Conservation (phyloP, 108 stramenopile species). For the Pseudonitzschia multiseries region DNA sequence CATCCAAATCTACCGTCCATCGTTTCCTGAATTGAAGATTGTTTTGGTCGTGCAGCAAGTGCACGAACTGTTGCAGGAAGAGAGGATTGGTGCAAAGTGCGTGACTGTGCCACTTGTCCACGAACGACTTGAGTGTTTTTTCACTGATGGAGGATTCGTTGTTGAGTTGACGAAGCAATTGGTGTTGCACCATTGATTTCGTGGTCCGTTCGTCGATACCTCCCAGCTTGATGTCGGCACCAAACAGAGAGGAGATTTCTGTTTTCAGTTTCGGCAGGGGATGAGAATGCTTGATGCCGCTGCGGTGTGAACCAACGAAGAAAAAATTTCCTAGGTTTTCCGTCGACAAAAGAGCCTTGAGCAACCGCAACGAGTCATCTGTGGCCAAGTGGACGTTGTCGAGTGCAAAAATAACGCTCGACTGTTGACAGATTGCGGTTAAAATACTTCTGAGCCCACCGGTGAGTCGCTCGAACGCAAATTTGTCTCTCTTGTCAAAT, state of each 20-base stretch:
- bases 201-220: not conserved
- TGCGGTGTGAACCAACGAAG: slow-evolving; percentile 16
- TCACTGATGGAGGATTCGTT: not conserved
- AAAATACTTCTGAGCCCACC: not conserved
- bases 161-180: not conserved
- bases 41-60: slow-evolving; percentile 5
- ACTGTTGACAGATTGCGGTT: not conserved
- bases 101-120: not conserved
- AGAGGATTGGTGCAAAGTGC: slow-evolving; percentile 12
- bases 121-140: not conserved
- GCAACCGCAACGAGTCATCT: slow-evolving; percentile 12
- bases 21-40: not conserved
- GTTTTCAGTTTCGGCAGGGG: slow-evolving; percentile 10
- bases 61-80: slow-evolving; percentile 8
- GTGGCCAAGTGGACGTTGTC: slow-evolving; percentile 9
- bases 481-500: slow-evolving; percentile 8
- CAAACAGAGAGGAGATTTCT: slow-evolving; percentile 2
- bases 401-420: slow-evolving; percentile 1
- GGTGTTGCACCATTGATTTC: not conserved
- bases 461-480: not conserved
- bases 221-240: slow-evolving; percentile 19
- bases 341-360: not conserved
- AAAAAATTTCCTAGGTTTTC: slow-evolving; percentile 1
- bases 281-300: slow-evolving; percentile 16
- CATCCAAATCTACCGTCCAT: slow-evolving; percentile 8